Evolutionary conservation across 495 filamentous ascomycete species (phyloP).

Genomic region (Trichoderma reesei): DNA sequence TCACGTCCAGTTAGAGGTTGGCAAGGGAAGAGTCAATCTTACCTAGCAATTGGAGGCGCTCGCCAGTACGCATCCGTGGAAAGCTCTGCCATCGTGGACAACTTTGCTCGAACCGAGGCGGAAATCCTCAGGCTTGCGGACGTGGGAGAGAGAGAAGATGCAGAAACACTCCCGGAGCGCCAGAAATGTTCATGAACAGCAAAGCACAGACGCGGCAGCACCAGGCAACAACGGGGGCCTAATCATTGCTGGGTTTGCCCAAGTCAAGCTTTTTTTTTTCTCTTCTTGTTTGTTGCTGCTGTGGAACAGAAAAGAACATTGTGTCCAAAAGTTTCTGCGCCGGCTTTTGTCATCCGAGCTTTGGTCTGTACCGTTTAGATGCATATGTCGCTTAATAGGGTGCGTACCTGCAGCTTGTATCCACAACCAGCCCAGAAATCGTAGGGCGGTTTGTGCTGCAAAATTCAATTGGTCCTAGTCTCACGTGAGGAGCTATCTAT

Average conservation of each 20-base stretch:
- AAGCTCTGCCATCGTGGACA: constrained; percentile 9
- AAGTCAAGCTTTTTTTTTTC: not conserved
- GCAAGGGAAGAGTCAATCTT: constrained; percentile 17
- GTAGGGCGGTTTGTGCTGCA: too few species aligned
- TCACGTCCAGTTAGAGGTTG: not conserved
- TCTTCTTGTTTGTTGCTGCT: not conserved
- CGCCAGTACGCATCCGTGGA: constrained; percentile 60
- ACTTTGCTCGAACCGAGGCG: not conserved
- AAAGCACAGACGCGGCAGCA: constrained; percentile 4
- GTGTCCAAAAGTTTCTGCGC: not conserved
- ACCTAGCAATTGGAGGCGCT: constrained; percentile 63
- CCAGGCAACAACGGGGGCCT: constrained; percentile 7
- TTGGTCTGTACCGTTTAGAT: not conserved
- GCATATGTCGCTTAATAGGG: not conserved
- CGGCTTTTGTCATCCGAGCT: constrained; percentile 6
- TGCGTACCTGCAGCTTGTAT: not conserved
- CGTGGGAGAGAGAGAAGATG: not conserved
- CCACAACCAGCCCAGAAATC: too few species aligned
- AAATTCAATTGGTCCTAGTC: too few species aligned
- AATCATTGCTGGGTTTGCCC: constrained; percentile 7
- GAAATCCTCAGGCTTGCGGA: not conserved
- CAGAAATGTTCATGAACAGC: not conserved
- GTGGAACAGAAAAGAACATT: constrained; percentile 1
- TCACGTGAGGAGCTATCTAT: too few species aligned
- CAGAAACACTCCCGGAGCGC: not conserved